Base-by-base conservation (phyloP, 495 filamentous ascomycete genomes). In the Evernia prunastri region DNA sequence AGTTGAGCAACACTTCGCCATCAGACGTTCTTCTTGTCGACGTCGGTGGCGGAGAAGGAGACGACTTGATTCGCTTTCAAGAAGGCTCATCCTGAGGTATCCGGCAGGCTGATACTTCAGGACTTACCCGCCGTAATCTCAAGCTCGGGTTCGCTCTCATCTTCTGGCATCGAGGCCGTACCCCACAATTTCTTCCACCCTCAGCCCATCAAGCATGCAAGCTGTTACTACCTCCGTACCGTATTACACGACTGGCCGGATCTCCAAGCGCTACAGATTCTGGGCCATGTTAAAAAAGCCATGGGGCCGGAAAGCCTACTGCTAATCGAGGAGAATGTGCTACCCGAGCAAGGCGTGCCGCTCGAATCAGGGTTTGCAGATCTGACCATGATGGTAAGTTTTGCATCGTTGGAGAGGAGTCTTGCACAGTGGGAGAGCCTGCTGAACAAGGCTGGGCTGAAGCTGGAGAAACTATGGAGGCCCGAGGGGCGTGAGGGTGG, bases 11-110 rank as follows among this genome's bases (percentile, higher is more conserved):
- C 39, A 13, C 39, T 42, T n/a, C n/a, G n/a, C n/a, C n/a, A n/a
- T n/a, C n/a, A n/a, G n/a, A n/a, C n/a, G n/a, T 56, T n/a, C 36
- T 57, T 10, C 27, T 57, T 11, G 31, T 57, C 54, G 54, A 57
- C 33, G 23, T 57, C 8, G 54, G 54, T 37, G 54, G 54, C 18
- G 54, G 54, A 5, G 12, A 37, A 18, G 54, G 54, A 3, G 3
- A 23, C 5, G 54, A 33, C 25, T 11, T 57, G 31, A 23, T n/a
- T 36, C 18, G 54, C 33, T n/a, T 4, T 57, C 29, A 18, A 37
- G 7, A 23, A 36, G 36, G 31, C 31, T 0, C n/a, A n/a, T 57
- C 54, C 54, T 1, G 27, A 33, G 6, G 13, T 57, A 18, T 36
- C 33, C 8, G 54, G 54, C 53, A 57, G 36, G 31, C 15, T 33